These are phyloP conservation scores for Margaritispora aquatica DNA, from an alignment of 495 filamentous ascomycete genomes.

Conservation along the genomic window DNA sequence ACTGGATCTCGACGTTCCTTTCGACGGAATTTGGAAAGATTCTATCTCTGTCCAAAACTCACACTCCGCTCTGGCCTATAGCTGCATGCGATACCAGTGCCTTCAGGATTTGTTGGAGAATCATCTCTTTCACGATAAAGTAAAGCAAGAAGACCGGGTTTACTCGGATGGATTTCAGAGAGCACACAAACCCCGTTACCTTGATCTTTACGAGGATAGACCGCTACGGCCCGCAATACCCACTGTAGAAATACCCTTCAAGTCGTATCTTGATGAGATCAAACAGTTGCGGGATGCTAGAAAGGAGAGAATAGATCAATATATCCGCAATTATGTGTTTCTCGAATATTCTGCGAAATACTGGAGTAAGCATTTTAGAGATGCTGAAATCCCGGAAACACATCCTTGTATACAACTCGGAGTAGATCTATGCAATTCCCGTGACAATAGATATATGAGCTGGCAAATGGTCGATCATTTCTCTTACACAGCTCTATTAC, in stretches of 20 bases:
- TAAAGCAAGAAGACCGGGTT: neutral
- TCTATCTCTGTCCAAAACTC: neutral
- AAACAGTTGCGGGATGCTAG: too few relatives aligned
- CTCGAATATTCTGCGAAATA: neutral
- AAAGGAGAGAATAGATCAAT: too few relatives aligned
- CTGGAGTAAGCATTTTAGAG: neutral
- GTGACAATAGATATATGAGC: neutral
- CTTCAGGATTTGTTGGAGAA: neutral
- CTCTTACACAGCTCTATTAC: neutral
- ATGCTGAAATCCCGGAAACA: neutral
- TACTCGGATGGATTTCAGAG: too few relatives aligned
- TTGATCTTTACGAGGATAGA: too few relatives aligned
- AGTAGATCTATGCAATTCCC: neutral
- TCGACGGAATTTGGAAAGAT: neutral
- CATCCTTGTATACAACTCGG: neutral
- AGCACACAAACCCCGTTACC: too few relatives aligned
- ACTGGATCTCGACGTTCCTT: neutral
- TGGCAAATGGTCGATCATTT: too few relatives aligned
- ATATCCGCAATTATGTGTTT: neutral
- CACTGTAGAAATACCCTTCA: neutral
- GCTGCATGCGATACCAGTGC: neutral
- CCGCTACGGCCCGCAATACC: too few relatives aligned
- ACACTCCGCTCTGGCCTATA: neutral
- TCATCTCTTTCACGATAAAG: neutral
- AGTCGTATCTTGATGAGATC: neutral